These are phyloP conservation scores for Tricholoma sp. DNA, from an alignment of 768 basidiomycete genomes.

Conservation along the genomic window DNA sequence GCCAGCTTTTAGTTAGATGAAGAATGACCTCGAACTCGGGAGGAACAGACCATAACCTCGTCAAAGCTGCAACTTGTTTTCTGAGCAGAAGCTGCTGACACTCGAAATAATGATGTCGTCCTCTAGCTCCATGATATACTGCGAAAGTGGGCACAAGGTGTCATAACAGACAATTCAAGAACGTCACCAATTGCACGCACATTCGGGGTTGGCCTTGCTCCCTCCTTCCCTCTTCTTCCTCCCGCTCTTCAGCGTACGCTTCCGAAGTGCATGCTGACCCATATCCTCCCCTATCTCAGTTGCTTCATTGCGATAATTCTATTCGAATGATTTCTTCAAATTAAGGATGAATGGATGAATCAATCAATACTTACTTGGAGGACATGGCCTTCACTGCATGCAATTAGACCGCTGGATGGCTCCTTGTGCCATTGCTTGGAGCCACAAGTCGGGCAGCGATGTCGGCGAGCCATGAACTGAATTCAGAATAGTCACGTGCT, in stretches of 20 bases:
- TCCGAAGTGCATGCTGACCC: conserved; percentile 57
- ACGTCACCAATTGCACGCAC: conserved; percentile 27
- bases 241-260: conserved; percentile 57
- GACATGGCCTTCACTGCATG: conserved; percentile 89
- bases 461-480: conserved; percentile 66
- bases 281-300: conserved; percentile 55
- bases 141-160: neutral
- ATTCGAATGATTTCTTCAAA: conserved; percentile 1
- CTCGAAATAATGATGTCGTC: conserved; percentile 76
- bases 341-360: neutral
- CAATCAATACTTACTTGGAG: conserved; percentile 65
- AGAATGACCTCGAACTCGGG: conserved; percentile 66
- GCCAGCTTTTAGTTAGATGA: neutral
- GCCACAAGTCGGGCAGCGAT: conserved; percentile 72
- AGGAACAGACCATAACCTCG: conserved; percentile 64
- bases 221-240: conserved; percentile 45
- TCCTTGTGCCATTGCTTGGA: conserved; percentile 89
- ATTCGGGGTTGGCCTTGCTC: conserved; percentile 54
- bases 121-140: conserved; percentile 85
- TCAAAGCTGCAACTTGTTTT: conserved; percentile 64
- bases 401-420: conserved; percentile 70
- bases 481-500: neutral
- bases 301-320: conserved; percentile 84
- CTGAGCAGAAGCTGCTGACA: conserved; percentile 79
- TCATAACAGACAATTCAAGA: neutral